A percentile compares a stretch with the other conserved stretches of the same genome.
phyloP scores from a whole-genome alignment of 345 rosid species.

The Aquilaria sinensis region DNA sequence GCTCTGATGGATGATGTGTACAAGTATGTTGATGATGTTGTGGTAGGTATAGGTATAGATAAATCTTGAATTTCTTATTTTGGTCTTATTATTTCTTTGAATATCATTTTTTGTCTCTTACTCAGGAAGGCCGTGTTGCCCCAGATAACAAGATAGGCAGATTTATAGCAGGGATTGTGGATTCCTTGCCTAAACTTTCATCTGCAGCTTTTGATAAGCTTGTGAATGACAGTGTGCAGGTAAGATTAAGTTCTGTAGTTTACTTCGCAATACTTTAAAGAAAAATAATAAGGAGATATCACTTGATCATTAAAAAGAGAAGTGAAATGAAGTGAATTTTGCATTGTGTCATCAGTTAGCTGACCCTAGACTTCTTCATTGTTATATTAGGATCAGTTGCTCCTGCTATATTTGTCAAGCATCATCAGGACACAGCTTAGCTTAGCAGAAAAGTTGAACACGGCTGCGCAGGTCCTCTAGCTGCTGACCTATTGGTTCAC shows the following conservation, averaged over 20 bases:
- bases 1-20: slow-evolving; percentile 63
- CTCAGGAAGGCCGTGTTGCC: slow-evolving; percentile 63
- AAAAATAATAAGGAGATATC: too few species aligned
- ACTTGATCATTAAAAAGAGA: too few species aligned
- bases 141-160: slow-evolving; percentile 80
- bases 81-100: neutral
- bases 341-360: neutral
- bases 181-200: slow-evolving; percentile 69
- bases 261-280: neutral
- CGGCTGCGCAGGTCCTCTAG: slow-evolving; percentile 81
- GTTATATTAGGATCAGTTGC: slow-evolving; percentile 55
- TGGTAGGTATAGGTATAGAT: slow-evolving; percentile 39
- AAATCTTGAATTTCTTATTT: neutral
- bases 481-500: neutral
- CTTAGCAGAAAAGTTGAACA: slow-evolving; percentile 87
- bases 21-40: slow-evolving; percentile 80
- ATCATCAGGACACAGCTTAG: slow-evolving; percentile 89
- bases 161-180: slow-evolving; percentile 56
- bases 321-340: too few species aligned
- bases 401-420: slow-evolving; percentile 81
- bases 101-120: neutral
- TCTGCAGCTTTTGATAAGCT: slow-evolving; percentile 79
- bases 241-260: slow-evolving; percentile 14
- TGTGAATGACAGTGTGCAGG: slow-evolving; percentile 86
- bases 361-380: neutral